Base-by-base conservation (phyloP, 2,329 filamentous ascomycete species). In the Cytospora chrysosperma region DNA sequence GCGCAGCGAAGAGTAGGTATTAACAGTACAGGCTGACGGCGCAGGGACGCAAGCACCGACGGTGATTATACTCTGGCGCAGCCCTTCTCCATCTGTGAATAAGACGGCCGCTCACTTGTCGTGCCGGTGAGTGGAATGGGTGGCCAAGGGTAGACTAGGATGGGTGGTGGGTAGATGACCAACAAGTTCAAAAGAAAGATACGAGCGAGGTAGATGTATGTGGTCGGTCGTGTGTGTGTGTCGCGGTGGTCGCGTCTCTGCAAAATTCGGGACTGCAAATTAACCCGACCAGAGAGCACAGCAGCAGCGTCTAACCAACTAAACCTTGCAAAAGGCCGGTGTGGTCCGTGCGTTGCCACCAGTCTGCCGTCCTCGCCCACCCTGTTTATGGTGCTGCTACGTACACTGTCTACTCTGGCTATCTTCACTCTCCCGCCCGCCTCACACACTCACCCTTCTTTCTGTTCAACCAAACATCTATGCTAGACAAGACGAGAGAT, bases 51-150 rank as follows among this genome's bases (percentile, higher is more conserved):
- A 40, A 47, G 61, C 60, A 56, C 61, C 60, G 51, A 27, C 53
- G 52, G 56, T 63, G 51, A 47, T 63, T 59, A 65, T 37, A 49
- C 43, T 27, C 32, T 40, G 27, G 26, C 17, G 26, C 15, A 26
- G 37, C 7, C 27, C 21, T 32, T 32, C 54, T 65, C 63, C 63
- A 65, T 65, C 56, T 56, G 63, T 30, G 34, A 52, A 26, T 24
- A 13, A 24, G 55, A 32, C 40, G 26, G 28, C 54, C 52, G 56
- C 51, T 49, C 54, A 26, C 32, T 47, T 49, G 60, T 56, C 24
- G 40, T 49, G 19, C 40, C 47, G 30, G 26, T 50, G 13, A 10
- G 28, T 24, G 12, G 19, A 4, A 26, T 7, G 15, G 26, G 40
- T 43, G 43, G 56, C 37, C 27, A n/a, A 28, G 32, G 17, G 51